phyloP scores from a whole-genome alignment of 805 yeast species.

The Isabelozyma gotoi region DNA sequence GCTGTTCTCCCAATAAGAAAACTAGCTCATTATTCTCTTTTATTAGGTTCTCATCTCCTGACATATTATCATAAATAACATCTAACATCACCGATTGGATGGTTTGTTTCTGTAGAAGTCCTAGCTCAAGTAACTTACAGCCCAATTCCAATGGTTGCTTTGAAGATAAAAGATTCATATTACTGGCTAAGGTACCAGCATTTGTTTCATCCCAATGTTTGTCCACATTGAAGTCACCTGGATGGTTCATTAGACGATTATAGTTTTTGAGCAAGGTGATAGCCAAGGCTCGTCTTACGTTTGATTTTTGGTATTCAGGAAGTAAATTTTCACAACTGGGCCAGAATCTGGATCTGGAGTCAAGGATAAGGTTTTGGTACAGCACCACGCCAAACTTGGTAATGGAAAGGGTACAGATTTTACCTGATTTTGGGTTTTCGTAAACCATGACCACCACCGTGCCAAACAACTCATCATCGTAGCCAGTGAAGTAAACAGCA shows the following conservation, averaged over 20 bases:
- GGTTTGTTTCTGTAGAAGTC: slow-evolving; percentile 53
- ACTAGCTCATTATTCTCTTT: slow-evolving; percentile 78
- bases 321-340: slow-evolving; percentile 75
- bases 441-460: slow-evolving; percentile 50
- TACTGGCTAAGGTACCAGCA: slow-evolving; percentile 78
- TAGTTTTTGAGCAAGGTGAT: slow-evolving; percentile 68
- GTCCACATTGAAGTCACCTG: slow-evolving; percentile 40
- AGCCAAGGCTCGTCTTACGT: slow-evolving; percentile 74
- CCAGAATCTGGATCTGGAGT: slow-evolving; percentile 63
- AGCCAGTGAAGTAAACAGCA: slow-evolving; percentile 54
- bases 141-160: slow-evolving; percentile 61
- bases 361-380: slow-evolving; percentile 57
- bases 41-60: slow-evolving; percentile 30
- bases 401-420: slow-evolving; percentile 53
- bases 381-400: slow-evolving; percentile 68
- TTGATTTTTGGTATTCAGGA: slow-evolving; percentile 47
- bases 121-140: slow-evolving; percentile 49
- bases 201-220: slow-evolving; percentile 66
- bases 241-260: slow-evolving; percentile 49
- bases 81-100: slow-evolving; percentile 63
- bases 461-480: slow-evolving; percentile 52
- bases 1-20: slow-evolving; percentile 74
- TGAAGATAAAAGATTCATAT: slow-evolving; percentile 54
- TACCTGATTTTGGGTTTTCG: slow-evolving; percentile 44
- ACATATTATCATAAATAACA: slow-evolving; percentile 63